Percentiles rank a stretch among this genome's conserved stretches.
phyloP scores from a whole-genome alignment of 192 early-diverging fungal genomes.

The Kickxella alabastrina region DNA sequence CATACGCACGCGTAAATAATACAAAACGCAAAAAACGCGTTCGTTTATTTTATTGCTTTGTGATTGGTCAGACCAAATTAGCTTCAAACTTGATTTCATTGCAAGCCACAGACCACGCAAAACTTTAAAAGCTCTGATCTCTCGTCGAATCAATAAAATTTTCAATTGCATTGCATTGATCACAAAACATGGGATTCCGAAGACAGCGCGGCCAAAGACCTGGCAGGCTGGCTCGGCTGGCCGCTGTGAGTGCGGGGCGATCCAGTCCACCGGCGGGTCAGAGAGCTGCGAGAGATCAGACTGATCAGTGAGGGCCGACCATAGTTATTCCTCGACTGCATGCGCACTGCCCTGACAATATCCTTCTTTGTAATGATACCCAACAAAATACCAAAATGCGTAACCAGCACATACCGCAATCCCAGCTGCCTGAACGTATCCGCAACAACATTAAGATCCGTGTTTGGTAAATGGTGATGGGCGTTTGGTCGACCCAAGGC shows the following conservation, averaged over 20 bases:
- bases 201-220: slow-evolving; percentile 9
- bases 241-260: background rate
- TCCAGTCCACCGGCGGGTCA: background rate
- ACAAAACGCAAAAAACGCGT: slow-evolving; percentile 1
- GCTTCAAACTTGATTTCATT: too few relatives aligned
- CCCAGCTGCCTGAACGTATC: slow-evolving; percentile 67
- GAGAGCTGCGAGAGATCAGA: slow-evolving; percentile 1
- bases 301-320: slow-evolving; percentile 17
- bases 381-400: slow-evolving; percentile 56
- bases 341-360: slow-evolving; percentile 52
- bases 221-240: background rate
- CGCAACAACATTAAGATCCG: slow-evolving; percentile 62
- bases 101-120: slow-evolving; percentile 4
- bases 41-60: background rate
- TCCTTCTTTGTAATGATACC: slow-evolving; percentile 75
- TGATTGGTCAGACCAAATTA: background rate
- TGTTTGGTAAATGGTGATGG: slow-evolving; percentile 60
- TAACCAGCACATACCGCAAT: slow-evolving; percentile 58
- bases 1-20: too few relatives aligned
- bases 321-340: slow-evolving; percentile 38
- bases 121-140: too few relatives aligned
- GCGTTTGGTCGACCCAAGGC: slow-evolving; percentile 67
- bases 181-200: slow-evolving; percentile 28
- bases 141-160: too few relatives aligned
- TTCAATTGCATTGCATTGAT: too few relatives aligned